phyloP scores from a whole-genome alignment of 306 rosid species.

The Dalbergia cochinchinensis region DNA sequence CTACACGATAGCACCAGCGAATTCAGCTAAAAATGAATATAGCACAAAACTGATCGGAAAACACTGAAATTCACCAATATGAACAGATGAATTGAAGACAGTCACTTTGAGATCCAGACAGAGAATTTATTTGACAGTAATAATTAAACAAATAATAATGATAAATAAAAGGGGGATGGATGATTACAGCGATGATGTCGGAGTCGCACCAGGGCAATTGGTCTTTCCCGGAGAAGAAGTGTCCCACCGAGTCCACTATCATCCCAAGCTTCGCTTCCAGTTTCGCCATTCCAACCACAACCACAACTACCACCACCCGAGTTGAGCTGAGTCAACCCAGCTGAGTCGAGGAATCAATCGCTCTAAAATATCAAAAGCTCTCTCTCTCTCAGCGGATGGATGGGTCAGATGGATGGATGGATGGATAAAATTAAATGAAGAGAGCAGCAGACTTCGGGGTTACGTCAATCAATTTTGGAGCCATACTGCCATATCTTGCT shows the following conservation, averaged over 20 bases:
- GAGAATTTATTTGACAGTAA: too few species aligned
- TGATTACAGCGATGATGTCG: slow-evolving; percentile 69
- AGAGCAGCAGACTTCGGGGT: not conserved
- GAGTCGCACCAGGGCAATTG: slow-evolving; percentile 80
- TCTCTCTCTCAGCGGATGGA: not conserved
- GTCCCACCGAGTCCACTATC: slow-evolving; percentile 67
- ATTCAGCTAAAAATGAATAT: not conserved
- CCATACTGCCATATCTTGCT: not conserved
- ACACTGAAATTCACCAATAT: not conserved
- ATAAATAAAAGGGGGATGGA: not conserved
- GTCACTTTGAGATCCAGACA: not conserved
- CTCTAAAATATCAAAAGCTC: not conserved
- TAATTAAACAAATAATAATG: not conserved
- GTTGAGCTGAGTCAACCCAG: not conserved
- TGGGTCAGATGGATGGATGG: too few species aligned
- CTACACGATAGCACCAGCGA: not conserved
- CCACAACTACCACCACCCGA: not conserved
- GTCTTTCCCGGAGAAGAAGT: slow-evolving; percentile 84
- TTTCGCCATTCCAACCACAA: slow-evolving; percentile 46
- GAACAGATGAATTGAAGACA: not conserved
- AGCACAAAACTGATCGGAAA: not conserved
- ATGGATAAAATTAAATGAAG: not conserved
- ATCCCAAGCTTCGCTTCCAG: slow-evolving; percentile 74
- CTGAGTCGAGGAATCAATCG: not conserved
- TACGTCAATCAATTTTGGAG: not conserved